Percentiles rank a stretch among this genome's conserved stretches.
Conservation (phyloP, 306 rosid species). For the Argentina anserina region DNA sequence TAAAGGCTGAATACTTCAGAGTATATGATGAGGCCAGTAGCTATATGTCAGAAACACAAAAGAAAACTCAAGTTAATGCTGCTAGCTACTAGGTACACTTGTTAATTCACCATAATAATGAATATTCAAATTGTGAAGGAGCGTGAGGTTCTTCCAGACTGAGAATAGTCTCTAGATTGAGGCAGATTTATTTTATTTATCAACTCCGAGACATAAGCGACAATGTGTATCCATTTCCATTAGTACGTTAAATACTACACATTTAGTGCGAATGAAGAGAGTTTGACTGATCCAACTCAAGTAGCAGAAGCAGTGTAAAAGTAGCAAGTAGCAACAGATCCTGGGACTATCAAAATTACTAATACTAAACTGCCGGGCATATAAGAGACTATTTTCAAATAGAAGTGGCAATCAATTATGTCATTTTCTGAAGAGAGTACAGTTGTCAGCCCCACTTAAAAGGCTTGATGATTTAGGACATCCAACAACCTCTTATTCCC, state of each 20-base stretch:
- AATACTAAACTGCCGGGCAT: not conserved
- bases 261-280: not conserved
- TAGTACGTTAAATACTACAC: not conserved
- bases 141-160: not conserved
- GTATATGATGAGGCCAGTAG: not conserved
- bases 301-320: not conserved
- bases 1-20: not conserved
- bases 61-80: not conserved
- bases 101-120: not conserved
- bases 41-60: not conserved
- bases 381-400: not conserved
- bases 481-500: not conserved
- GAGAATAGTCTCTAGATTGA: not conserved
- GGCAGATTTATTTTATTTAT: not conserved
- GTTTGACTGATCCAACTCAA: not conserved
- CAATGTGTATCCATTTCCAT: not conserved
- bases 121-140: not conserved
- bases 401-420: not conserved
- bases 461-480: not conserved
- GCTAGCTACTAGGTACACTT: not conserved
- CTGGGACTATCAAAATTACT: not conserved
- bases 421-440: not conserved
- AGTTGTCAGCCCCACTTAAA: not conserved
- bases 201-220: not conserved
- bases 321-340: not conserved